phyloP scores from a whole-genome alignment of 345 rosid species.

The Gynandropsis gynandra region DNA sequence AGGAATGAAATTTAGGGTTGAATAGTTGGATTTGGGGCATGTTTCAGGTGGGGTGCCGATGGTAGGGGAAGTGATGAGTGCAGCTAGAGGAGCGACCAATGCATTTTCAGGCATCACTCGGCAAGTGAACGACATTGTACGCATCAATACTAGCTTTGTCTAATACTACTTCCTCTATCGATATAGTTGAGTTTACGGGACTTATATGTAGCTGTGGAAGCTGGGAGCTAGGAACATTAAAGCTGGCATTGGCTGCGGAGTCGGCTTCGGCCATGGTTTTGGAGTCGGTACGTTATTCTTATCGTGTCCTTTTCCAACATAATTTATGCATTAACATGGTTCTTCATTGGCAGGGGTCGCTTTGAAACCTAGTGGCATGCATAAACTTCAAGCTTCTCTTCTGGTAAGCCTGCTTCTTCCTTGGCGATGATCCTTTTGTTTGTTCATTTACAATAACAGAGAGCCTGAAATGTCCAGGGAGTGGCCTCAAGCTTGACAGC shows the following conservation, averaged over 20 bases:
- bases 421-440: constrained; percentile 2
- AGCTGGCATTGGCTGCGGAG: constrained; percentile 31
- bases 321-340: not conserved
- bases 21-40: constrained; percentile 7
- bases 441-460: constrained; percentile 22
- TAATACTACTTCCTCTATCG: not conserved
- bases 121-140: constrained; percentile 67
- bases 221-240: constrained; percentile 27
- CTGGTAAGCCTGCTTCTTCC: constrained; percentile 34
- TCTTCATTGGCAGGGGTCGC: constrained; percentile 56
- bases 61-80: constrained; percentile 74
- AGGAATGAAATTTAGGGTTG: not conserved
- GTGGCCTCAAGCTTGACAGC: constrained; percentile 44
- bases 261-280: constrained; percentile 35
- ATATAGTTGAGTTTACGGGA: constrained; percentile 5
- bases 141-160: constrained; percentile 16
- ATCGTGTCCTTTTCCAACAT: too few species aligned
- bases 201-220: constrained; percentile 26
- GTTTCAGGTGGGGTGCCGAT: constrained; percentile 67
- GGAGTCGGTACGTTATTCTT: constrained; percentile 25
- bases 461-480: constrained; percentile 38
- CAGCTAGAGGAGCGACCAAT: constrained; percentile 91
- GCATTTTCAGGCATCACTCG: constrained; percentile 73
- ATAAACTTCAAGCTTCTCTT: constrained; percentile 54
- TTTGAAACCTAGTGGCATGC: constrained; percentile 70